A percentile compares a stretch with the other conserved stretches of the same genome.
phyloP scores from a whole-genome alignment of 1,284 basidiomycete genomes.

The Meira nashicola region DNA sequence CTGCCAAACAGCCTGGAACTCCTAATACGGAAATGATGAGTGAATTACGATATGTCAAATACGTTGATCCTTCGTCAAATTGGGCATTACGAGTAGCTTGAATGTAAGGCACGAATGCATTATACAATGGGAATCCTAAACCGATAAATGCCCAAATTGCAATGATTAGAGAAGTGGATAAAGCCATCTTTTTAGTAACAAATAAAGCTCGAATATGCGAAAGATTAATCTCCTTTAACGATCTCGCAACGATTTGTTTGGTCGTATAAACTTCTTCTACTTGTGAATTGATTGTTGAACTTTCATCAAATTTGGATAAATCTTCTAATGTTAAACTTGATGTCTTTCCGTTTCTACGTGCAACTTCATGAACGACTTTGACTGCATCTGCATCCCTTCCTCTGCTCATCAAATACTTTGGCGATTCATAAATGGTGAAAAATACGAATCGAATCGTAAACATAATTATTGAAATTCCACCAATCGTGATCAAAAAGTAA shows the following conservation, averaged over 20 bases:
- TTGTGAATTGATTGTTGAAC: not conserved
- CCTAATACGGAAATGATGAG: slow-evolving; percentile 10
- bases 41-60: slow-evolving; percentile 57
- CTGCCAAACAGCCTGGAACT: slow-evolving; percentile 12
- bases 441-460: slow-evolving; percentile 43
- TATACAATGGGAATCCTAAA: slow-evolving; percentile 13
- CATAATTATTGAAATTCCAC: slow-evolving; percentile 41
- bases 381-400: slow-evolving; percentile 40
- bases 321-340: slow-evolving; percentile 53
- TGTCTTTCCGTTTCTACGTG: slow-evolving; percentile 49
- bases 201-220: not conserved
- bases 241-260: slow-evolving; percentile 14
- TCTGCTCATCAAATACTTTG: slow-evolving; percentile 35
- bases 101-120: slow-evolving; percentile 15
- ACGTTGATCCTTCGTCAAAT: slow-evolving; percentile 63
- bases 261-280: not conserved
- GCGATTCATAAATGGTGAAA: slow-evolving; percentile 38
- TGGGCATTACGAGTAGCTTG: slow-evolving; percentile 61
- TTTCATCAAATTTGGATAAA: slow-evolving; percentile 47
- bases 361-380: slow-evolving; percentile 27
- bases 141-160: slow-evolving; percentile 39
- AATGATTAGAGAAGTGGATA: slow-evolving; percentile 2
- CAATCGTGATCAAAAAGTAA: slow-evolving; percentile 37
- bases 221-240: slow-evolving; percentile 18
- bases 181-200: not conserved